Base-by-base conservation (phyloP, 2,329 filamentous ascomycete species). In the Claviceps sp. region DNA sequence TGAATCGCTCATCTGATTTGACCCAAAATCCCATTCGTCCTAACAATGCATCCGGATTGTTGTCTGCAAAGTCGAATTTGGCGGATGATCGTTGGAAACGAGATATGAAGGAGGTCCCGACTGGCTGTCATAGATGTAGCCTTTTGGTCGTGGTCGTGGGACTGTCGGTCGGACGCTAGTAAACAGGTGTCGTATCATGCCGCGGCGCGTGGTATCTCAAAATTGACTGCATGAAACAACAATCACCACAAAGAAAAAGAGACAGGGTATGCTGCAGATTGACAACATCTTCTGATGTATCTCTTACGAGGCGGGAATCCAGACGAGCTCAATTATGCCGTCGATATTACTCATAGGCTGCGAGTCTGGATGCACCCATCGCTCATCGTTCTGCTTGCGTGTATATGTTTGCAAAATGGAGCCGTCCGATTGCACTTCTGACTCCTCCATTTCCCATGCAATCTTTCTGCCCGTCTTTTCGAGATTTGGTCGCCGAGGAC, bases 291-390 rank as follows among this genome's bases (percentile, higher is more conserved):
- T 34, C 6, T 18, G 14, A 34, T 11, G 30, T 34, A 1, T 34
- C 9, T 34, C 20, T 52, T 51, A 62, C n/a, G 59, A 58, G 14
- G 48, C 42, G 13, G 75, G 71, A 42, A 78, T 66, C 77, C 77
- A 81, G 50, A 80, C 70, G 53, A 81, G 65, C 65, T 81, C 77
- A 45, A 81, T 68, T 36, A 80, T 61, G 3, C 77, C 77, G 58
- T 81, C 77, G 18, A 72, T 67, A 49, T 71, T 68, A 56, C 71
- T 75, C 75, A 80, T 78, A 1, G 69, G 66, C 50, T 65, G 64
- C 43, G 67, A 73, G 55, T 70, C 67, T 41, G 60, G 58, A 54
- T 74, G 67, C 11, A 70, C 71, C 77, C 77, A 81, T 55, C 77
- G 66, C 61, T 66, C 67, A 59, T 81, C 77, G 49, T 76, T 69